phyloP scores from a whole-genome alignment of 2,329 filamentous ascomycete species.

The Exophiala alcalophila region DNA sequence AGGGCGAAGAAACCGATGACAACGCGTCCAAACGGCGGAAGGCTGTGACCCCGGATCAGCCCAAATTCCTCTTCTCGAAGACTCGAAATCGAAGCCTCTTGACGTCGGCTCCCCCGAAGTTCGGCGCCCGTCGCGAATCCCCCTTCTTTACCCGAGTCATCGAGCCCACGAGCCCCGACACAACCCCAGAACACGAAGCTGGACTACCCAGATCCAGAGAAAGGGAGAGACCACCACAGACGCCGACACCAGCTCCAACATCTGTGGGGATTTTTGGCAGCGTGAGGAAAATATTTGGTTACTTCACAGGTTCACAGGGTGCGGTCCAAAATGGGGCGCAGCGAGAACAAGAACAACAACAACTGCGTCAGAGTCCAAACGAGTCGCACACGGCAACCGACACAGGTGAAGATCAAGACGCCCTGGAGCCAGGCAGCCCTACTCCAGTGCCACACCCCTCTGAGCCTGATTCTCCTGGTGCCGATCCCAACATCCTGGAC shows the following conservation, averaged over 20 bases:
- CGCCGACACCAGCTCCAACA: conserved; percentile 8
- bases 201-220: conserved; percentile 3
- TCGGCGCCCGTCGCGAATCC: conserved; percentile 15
- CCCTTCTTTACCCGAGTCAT: conserved; percentile 14
- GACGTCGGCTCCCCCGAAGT: conserved; percentile 18
- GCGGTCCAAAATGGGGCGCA: background rate
- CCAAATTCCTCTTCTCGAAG: conserved; percentile 21
- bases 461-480: conserved; percentile 8
- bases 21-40: conserved; percentile 17
- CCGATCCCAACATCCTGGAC: conserved; percentile 5
- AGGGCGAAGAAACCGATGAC: conserved; percentile 9
- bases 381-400: conserved; percentile 2
- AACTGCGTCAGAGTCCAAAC: conserved; percentile 5
- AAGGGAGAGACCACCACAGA: conserved; percentile 7
- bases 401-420: background rate
- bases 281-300: conserved; percentile 24
- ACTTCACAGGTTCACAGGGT: conserved; percentile 7
- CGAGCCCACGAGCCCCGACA: conserved; percentile 11
- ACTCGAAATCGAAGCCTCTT: conserved; percentile 23
- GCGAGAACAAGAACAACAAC: conserved; percentile 5
- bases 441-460: conserved; percentile 9
- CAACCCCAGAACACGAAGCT: background rate
- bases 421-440: conserved; percentile 10
- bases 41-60: conserved; percentile 14
- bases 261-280: conserved; percentile 20